Evolutionary conservation across 768 basidiomycete species (phyloP), one percentile per base, ranked within the genome.

Genomic region (Lentinus brumalis): DNA sequence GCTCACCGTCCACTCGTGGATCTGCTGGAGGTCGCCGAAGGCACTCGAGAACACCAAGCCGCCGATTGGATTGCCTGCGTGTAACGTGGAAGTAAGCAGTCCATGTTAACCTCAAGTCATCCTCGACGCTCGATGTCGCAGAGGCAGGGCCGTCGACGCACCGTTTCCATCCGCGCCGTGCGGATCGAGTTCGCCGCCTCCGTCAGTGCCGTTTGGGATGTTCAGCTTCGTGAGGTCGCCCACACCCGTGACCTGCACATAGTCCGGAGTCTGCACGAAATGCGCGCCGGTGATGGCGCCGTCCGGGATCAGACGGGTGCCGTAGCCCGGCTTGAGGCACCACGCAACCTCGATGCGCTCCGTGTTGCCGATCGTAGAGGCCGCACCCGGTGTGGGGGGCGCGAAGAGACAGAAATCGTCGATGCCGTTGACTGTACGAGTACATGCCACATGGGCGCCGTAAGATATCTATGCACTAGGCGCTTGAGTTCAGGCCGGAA

Each of bases 201-300:
- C 86, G 46, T 60, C 76, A 56, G 90, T 89, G 5, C 82, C 81
- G 1, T 70, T 67, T 5, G 85, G 85, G 35, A 91, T 78, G 71
- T 91, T 89, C 57, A 93, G 71, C 57, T 78, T 75, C 7, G 86
- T 88, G 61, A 91, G 69, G 70, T 92, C 81, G 6, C 88, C 89
- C 52, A 80, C 74, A 46, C 88, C 92, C 39, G 85, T 86, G 56
- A 91, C 75, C 67, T 89, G 89, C 31, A 91, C 78, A 70, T 85
- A 92, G 70, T 87, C 86, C 21, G 88, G 86, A 0, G 91, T 91
- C 63, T 83, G 78, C 5, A 91, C 79, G 70, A 90, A 83, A 69
- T 87, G 88, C n/a, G 83, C 87, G 56, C 86, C 86, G 1, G 75
- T 78, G 67, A 91, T 83, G n/a, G 86, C 74, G 32, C 88, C 91